These are phyloP conservation scores for Paramyrothecium roridum DNA, from an alignment of 2,329 filamentous ascomycete species.

Conservation along the genomic window DNA sequence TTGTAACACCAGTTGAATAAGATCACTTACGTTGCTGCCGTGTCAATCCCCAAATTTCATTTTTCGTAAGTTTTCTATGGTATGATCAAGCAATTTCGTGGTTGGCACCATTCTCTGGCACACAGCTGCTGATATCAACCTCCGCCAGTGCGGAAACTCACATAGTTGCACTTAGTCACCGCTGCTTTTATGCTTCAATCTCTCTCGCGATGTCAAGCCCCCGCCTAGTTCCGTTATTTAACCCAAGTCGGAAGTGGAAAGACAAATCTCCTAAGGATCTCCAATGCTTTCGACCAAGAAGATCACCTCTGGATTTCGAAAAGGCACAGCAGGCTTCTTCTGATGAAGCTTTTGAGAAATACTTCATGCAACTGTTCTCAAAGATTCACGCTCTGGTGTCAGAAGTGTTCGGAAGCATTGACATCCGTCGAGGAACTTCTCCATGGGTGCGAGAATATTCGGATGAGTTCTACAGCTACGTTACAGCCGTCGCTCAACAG, in stretches of 20 bases:
- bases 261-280: background rate
- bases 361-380: background rate
- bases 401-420: background rate
- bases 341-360: background rate
- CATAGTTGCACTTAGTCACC: no score
- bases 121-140: no score
- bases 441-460: conserved; percentile 19
- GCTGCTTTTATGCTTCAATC: no score
- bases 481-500: conserved; percentile 22
- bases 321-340: background rate
- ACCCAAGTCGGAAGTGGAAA: background rate
- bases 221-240: no score
- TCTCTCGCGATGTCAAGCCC: no score
- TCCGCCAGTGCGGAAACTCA: no score
- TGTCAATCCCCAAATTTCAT: no score
- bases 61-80: no score
- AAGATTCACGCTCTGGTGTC: background rate
- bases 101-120: no score
- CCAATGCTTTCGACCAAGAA: background rate
- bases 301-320: background rate
- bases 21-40: no score
- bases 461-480: conserved; percentile 18
- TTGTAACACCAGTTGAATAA: no score
- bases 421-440: conserved; percentile 1
- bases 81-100: no score